Evolutionary conservation across 208 protist genomes (phyloP).

Genomic region (Histomonas meleagridis): DNA sequence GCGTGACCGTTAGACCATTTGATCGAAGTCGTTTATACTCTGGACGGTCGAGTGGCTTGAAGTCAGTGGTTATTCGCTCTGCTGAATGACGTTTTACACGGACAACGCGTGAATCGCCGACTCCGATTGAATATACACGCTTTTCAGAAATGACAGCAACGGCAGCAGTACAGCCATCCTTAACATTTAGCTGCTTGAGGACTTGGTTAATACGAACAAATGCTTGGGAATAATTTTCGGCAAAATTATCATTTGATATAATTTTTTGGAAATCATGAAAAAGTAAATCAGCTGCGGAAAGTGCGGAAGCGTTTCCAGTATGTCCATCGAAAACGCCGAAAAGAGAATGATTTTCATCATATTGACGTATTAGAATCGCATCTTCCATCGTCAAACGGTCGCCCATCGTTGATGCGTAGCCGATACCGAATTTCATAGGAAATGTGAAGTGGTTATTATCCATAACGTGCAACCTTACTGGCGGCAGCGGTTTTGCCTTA

Average conservation of each 20-base stretch:
- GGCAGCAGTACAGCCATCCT: not conserved
- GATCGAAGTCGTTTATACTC: not conserved
- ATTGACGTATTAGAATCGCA: not conserved
- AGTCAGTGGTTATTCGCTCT: not conserved
- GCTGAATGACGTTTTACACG: not conserved
- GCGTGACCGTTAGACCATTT: not conserved
- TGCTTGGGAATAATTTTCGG: not conserved
- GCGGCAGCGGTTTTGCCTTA: not conserved
- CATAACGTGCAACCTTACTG: not conserved
- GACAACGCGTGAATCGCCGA: not conserved
- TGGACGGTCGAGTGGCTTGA: not conserved
- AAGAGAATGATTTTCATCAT: not conserved
- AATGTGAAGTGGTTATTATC: not conserved
- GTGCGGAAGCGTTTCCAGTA: not conserved
- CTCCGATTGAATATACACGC: not conserved
- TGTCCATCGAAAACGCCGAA: slow-evolving; percentile 7
- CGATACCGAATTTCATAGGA: not conserved
- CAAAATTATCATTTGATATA: not conserved
- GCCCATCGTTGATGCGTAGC: not conserved
- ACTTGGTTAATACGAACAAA: not conserved
- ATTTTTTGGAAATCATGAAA: not conserved
- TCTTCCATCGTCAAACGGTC: not conserved
- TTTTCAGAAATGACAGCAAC: not conserved
- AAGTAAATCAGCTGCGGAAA: not conserved
- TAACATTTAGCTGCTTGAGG: not conserved